phyloP scores from a whole-genome alignment of 371 early-diverging fungal species.

The Circinella minor region DNA sequence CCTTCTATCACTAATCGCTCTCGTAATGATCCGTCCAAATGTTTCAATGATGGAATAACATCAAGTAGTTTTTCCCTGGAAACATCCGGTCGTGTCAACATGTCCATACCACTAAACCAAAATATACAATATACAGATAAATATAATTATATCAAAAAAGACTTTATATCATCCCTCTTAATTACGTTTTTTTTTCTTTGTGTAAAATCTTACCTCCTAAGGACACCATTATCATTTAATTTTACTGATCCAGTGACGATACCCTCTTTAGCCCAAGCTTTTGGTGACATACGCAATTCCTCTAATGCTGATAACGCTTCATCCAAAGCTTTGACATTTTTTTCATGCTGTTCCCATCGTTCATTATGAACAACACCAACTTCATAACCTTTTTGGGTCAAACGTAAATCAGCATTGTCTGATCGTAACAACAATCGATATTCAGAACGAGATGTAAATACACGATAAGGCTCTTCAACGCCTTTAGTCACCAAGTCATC shows the following conservation, averaged over 20 bases:
- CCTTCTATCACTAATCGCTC: conserved; percentile 63
- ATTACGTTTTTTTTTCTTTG: too few relatives aligned
- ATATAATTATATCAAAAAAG: neutral
- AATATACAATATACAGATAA: too few relatives aligned
- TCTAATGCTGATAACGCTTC: conserved; percentile 47
- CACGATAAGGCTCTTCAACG: conserved; percentile 85
- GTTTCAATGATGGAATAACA: conserved; percentile 50
- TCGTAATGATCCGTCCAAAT: conserved; percentile 45
- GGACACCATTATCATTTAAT: conserved; percentile 55
- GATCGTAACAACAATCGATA: conserved; percentile 78
- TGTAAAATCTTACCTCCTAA: conserved; percentile 48
- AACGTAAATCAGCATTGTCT: conserved; percentile 83
- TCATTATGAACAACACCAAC: conserved; percentile 56
- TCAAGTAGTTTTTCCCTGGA: conserved; percentile 49
- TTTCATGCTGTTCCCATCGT: conserved; percentile 49
- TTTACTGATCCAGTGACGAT: conserved; percentile 27
- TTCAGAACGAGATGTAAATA: conserved; percentile 87
- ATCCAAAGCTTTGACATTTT: conserved; percentile 38
- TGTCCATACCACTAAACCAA: conserved; percentile 54
- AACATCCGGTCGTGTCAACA: conserved; percentile 55
- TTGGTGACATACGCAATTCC: conserved; percentile 47
- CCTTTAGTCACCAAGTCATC: conserved; percentile 87
- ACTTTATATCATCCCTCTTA: neutral
- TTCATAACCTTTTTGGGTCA: conserved; percentile 67
- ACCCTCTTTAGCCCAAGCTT: conserved; percentile 57